Evolutionary conservation across 108 stramenopile species (phyloP).

Genomic region (Asterionellopsis glacialis): DNA sequence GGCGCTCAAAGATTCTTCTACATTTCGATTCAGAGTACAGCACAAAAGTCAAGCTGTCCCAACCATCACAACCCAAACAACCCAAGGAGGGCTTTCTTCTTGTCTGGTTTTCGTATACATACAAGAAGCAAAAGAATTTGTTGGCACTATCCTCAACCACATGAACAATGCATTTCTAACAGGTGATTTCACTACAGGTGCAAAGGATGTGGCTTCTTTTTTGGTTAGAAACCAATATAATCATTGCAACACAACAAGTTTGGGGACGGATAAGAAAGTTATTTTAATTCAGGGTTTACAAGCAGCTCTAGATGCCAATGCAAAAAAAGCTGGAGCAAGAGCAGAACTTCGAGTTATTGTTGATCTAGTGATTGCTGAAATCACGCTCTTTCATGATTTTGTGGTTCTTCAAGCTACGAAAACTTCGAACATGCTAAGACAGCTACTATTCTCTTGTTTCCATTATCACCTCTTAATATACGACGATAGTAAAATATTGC

Average conservation of each 20-base stretch:
- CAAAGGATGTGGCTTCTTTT: slow-evolving; percentile 2
- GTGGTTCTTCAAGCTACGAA: slow-evolving; percentile 24
- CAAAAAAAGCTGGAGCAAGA: slow-evolving; percentile 18
- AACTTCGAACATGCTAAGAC: slow-evolving; percentile 8
- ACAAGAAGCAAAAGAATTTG: not conserved
- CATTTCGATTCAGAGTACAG: no score
- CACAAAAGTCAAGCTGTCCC: no score
- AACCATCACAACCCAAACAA: slow-evolving; percentile 6
- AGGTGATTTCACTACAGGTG: not conserved
- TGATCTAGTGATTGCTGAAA: slow-evolving; percentile 20
- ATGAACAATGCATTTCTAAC: no score
- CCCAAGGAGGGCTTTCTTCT: slow-evolving; percentile 1
- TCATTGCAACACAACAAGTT: not conserved
- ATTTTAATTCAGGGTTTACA: slow-evolving; percentile 18
- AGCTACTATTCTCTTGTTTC: slow-evolving; percentile 30
- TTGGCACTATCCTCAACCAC: no score
- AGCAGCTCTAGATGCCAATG: slow-evolving; percentile 16
- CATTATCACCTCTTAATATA: slow-evolving; percentile 27
- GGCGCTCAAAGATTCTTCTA: no score
- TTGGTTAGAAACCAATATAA: not conserved
- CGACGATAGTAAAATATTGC: no score
- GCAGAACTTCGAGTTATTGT: slow-evolving; percentile 10
- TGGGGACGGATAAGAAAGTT: slow-evolving; percentile 2
- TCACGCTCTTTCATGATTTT: slow-evolving; percentile 20
- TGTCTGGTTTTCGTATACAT: slow-evolving; percentile 3